These are phyloP conservation scores for Cladobotryum mycophilum DNA, from an alignment of 2,329 filamentous ascomycete genomes.

Conservation along the genomic window DNA sequence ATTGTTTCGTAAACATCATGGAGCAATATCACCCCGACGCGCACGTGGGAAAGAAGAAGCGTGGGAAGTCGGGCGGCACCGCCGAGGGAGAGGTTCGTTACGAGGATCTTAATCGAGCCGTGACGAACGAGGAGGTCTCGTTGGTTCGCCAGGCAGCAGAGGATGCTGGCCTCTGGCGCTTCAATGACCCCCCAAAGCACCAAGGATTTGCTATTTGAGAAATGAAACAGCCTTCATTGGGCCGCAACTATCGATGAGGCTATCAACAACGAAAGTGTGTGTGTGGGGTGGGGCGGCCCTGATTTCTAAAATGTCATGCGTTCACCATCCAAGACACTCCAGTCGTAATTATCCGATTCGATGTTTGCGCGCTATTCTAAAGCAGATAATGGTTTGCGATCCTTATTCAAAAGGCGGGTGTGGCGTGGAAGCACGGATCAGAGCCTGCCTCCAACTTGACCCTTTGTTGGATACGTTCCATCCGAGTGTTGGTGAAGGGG, in stretches of 20 bases:
- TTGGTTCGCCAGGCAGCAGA: conserved; percentile 61
- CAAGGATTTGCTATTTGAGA: conserved; percentile 44
- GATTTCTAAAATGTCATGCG: too few relatives aligned
- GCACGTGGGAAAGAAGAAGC: conserved; percentile 66
- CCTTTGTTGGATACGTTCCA: conserved; percentile 8
- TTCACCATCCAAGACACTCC: too few relatives aligned
- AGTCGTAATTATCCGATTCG: too few relatives aligned
- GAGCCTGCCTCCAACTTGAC: conserved; percentile 3
- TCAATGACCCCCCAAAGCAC: conserved; percentile 57
- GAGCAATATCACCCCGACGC: conserved; percentile 80
- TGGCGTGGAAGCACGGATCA: conserved; percentile 17
- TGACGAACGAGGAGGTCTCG: conserved; percentile 53
- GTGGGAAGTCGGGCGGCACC: conserved; percentile 13
- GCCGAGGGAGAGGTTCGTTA: conserved; percentile 51
- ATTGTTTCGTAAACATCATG: conserved; percentile 82
- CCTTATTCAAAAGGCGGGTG: conserved; percentile 13
- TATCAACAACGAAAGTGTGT: too few relatives aligned
- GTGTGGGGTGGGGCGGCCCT: too few relatives aligned
- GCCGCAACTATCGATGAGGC: too few relatives aligned
- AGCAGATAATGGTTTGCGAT: conserved; percentile 1
- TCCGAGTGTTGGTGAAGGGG: not conserved
- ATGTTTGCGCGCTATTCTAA: not conserved
- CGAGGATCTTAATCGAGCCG: conserved; percentile 68
- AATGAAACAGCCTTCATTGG: not conserved
- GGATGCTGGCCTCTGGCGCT: conserved; percentile 69